A percentile compares a stretch with the other conserved stretches of the same genome.
phyloP scores from a whole-genome alignment of 352 stramenopile genomes.

The Globisporangium emineosum region DNA sequence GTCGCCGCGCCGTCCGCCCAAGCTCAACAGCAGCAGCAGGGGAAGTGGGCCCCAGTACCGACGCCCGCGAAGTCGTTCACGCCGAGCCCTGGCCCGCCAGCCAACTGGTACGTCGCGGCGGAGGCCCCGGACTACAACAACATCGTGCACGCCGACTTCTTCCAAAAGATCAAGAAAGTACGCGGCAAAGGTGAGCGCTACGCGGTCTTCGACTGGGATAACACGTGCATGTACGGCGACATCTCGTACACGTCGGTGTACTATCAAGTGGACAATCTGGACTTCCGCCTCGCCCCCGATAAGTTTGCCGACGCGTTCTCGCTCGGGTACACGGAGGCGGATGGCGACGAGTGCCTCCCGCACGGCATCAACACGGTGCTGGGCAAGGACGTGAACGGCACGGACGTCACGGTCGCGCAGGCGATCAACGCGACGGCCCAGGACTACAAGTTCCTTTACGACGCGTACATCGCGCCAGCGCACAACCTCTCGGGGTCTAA shows the following conservation, averaged over 20 bases:
- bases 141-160: not conserved
- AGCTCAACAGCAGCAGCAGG: not conserved
- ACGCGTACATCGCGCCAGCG: slow-evolving; percentile 43
- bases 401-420: slow-evolving; percentile 40
- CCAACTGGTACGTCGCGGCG: not conserved
- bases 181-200: not conserved
- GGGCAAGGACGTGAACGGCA: slow-evolving; percentile 43
- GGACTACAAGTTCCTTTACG: slow-evolving; percentile 55
- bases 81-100: not conserved
- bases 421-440: slow-evolving; percentile 26
- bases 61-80: not conserved
- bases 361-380: slow-evolving; percentile 44
- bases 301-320: not conserved
- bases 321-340: slow-evolving; percentile 9
- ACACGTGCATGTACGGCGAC: not conserved
- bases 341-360: slow-evolving; percentile 39
- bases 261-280: not conserved
- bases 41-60: not conserved
- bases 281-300: not conserved
- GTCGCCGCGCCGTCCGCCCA: too few species aligned
- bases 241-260: not conserved
- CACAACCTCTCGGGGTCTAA: slow-evolving; percentile 25
- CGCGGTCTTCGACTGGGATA: not conserved
- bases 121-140: not conserved
- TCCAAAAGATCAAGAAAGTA: not conserved